Evolutionary conservation across 768 basidiomycete species (phyloP), one percentile per base, ranked within the genome.

Genomic region (Agrocybe chaxingu): DNA sequence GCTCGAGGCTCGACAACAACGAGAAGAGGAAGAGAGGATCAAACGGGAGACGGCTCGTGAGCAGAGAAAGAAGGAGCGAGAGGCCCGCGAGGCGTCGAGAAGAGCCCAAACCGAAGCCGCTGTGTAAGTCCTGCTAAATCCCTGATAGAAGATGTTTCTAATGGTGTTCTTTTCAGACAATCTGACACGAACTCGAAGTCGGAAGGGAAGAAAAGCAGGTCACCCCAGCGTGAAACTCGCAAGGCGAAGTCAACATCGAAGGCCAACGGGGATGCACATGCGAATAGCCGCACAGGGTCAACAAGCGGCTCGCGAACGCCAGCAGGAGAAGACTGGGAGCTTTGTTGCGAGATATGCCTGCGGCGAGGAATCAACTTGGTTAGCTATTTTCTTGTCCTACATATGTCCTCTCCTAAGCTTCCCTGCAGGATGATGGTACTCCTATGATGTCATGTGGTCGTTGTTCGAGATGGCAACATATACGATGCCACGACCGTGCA

Each of bases 401-500:
- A 30, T 13, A 48, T 38, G 13, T 48, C 30, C 45, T 32, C 16
- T 51, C 57, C 37, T 36, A 59, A 42, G 8, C 12, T 13, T 39
- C 3, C 39, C 33, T 13, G 10, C 53, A 94, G 92, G 89, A 93
- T 53, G 91, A 92, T 53, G 87, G 84, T 8, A 70, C 74, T 8
- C 83, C 88, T 3, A 77, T 96, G 70, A 80, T 92, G 62, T 91
- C 82, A 34, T 97, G 94, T 61, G 89, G 88, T 18, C 63, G 68
- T 29, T 97, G 94, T 66, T 78, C 76, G 10, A 83, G 83, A 65
- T 97, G 93, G 94, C 94, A 96, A 59, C 94, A 97, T 59, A 90
- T 90, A 32, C 63, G 72, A 16, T 97, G 94, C 60, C 91, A 95
- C 60, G 89, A 96, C 61, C 70, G 67, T 42, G 80, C 76, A 29